phyloP scores from a whole-genome alignment of 1,284 basidiomycete species.

The Cystobasidiaceae sp. region DNA sequence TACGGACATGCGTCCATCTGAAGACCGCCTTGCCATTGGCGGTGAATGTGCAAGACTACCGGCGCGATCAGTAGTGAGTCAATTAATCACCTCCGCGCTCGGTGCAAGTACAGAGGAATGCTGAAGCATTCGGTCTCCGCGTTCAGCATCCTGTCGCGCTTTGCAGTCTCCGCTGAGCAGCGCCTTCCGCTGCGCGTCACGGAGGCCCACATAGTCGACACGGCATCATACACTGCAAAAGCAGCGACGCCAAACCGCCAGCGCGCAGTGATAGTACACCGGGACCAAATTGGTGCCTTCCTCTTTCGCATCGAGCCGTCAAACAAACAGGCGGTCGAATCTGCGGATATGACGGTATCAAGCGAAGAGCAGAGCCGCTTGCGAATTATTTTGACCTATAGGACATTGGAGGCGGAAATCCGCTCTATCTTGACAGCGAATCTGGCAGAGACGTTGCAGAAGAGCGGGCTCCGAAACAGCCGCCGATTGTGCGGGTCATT shows the following conservation, averaged over 20 bases:
- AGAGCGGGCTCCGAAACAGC: background rate
- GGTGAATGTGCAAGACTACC: slow-evolving; percentile 80
- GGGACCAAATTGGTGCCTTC: slow-evolving; percentile 1
- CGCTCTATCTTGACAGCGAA: background rate
- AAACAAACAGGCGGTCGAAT: background rate
- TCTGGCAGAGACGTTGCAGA: background rate
- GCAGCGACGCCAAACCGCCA: background rate
- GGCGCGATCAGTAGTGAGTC: slow-evolving; percentile 60
- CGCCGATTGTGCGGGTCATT: background rate
- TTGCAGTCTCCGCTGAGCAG: slow-evolving; percentile 25
- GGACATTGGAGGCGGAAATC: slow-evolving; percentile 53
- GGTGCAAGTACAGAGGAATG: background rate
- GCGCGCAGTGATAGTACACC: background rate
- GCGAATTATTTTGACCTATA: slow-evolving; percentile 49
- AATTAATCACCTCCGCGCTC: background rate
- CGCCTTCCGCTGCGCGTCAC: slow-evolving; percentile 19
- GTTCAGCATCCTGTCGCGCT: slow-evolving; percentile 25
- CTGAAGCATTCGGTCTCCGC: background rate
- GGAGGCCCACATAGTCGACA: slow-evolving; percentile 16
- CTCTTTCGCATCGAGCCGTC: slow-evolving; percentile 18
- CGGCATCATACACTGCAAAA: background rate
- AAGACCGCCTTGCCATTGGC: slow-evolving; percentile 65
- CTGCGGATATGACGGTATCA: background rate
- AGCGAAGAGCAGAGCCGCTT: background rate
- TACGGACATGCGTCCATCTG: slow-evolving; percentile 56